Base-by-base conservation (phyloP, 2,329 filamentous ascomycete genomes). In the Escovopsis sp. region DNA sequence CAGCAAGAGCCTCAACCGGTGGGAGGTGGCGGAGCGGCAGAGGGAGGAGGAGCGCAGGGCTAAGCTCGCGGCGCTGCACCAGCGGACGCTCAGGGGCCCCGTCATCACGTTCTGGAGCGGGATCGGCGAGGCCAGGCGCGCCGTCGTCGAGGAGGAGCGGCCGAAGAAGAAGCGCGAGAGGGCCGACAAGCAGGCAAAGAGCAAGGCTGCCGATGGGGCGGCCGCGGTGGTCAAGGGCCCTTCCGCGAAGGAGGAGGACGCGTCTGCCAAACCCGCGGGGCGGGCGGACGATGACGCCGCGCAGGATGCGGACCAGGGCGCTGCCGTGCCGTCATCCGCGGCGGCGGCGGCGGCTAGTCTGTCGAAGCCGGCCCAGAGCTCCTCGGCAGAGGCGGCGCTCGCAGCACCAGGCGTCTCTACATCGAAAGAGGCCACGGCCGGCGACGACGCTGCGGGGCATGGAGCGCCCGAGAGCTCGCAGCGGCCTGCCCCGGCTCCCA, bases 91-190 rank as follows among this genome's bases (percentile, higher is more conserved):
- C 8, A 80, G 89, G 41, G 91, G 91, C 0, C 86, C 91, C 0
- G 85, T 95, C 10, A 79, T 95, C 35, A 85, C 84, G 2, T 89
- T 84, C 59, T 95, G 88, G 81, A 96, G 88, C 59, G 91, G 89
- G n/a, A 74, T 85, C 47, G 84, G 84, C 30, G 83, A 80, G 56
- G 66, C 88, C 54, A 79, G 76, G 54, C 79, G 74, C 50, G 70
- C 81, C 32, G 70, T 69, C 2, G 70, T 79, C 47, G 70, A 79
- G 46, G 74, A 79, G 52, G 74, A 79, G 54, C 75, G 73, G 27
- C 27, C 27, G 5, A 30, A 30, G 27, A 66, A 68, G 58, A 79
- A 76, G 56, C 61, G 67, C 39, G 58, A 62, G 5, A 62, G 65
- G 50, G 51, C 52, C 43, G 20, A 50, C 45, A 52, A 55, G n/a